phyloP scores from a whole-genome alignment of 1,284 basidiomycete species.

The Boletus hoseneyae region DNA sequence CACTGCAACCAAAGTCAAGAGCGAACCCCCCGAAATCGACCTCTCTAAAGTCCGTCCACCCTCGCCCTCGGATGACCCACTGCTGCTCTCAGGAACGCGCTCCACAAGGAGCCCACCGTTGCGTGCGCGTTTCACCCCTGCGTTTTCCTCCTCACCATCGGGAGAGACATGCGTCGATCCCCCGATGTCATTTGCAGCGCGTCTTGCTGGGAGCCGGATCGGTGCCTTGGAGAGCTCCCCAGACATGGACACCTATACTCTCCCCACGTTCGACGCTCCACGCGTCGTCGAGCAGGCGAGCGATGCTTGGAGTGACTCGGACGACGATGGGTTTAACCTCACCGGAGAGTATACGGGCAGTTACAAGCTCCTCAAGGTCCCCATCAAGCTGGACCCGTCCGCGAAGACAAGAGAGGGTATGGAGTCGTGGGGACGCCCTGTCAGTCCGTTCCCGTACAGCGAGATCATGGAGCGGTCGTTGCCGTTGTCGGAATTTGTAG shows the following conservation, averaged over 20 bases:
- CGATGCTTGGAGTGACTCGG: slow-evolving; percentile 36
- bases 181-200: slow-evolving; percentile 19
- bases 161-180: background rate
- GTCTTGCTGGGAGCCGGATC: slow-evolving; percentile 16
- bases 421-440: slow-evolving; percentile 63
- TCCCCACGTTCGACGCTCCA: slow-evolving; percentile 33
- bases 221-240: slow-evolving; percentile 4
- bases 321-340: slow-evolving; percentile 35
- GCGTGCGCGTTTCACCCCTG: slow-evolving; percentile 27
- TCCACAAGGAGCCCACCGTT: slow-evolving; percentile 13
- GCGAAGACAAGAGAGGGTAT: slow-evolving; percentile 47
- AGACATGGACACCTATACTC: slow-evolving; percentile 6
- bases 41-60: slow-evolving; percentile 57
- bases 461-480: slow-evolving; percentile 31
- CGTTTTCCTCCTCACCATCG: slow-evolving; percentile 26
- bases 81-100: slow-evolving; percentile 49
- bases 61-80: slow-evolving; percentile 70
- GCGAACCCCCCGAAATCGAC: slow-evolving; percentile 62
- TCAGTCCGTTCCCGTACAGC: slow-evolving; percentile 57
- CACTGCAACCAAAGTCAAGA: slow-evolving; percentile 45
- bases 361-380: slow-evolving; percentile 50
- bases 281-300: slow-evolving; percentile 13
- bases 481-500: slow-evolving; percentile 13
- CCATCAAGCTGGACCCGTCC: slow-evolving; percentile 66
- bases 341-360: slow-evolving; percentile 63